Evolutionary conservation across 2,329 filamentous ascomycete genomes (phyloP).

Genomic region (Apiospora malaysiana): DNA sequence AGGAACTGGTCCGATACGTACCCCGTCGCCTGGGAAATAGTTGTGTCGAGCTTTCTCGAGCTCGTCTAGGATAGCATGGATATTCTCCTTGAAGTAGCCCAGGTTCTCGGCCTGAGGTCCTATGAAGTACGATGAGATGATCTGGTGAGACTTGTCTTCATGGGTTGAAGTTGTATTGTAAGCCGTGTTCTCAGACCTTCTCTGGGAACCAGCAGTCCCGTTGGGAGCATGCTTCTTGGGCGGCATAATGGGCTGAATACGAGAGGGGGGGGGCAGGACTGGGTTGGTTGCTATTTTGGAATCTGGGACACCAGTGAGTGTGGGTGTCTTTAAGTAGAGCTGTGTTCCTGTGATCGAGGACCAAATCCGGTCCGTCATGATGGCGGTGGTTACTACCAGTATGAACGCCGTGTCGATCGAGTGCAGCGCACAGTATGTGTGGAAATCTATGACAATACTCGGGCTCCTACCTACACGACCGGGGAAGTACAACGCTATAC

Average conservation of each 20-base stretch:
- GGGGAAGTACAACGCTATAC: neutral
- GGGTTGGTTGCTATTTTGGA: neutral
- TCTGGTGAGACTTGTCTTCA: conserved; percentile 36
- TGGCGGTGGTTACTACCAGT: neutral
- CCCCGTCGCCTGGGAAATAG: conserved; percentile 44
- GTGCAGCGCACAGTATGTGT: neutral
- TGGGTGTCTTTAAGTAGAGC: neutral
- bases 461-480: neutral
- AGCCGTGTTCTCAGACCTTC: conserved; percentile 20
- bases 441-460: neutral
- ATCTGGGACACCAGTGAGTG: neutral
- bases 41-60: conserved; percentile 40
- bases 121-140: conserved; percentile 49
- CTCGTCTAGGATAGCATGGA: conserved; percentile 46
- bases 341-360: neutral
- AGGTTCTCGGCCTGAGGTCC: conserved; percentile 50
- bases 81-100: conserved; percentile 45
- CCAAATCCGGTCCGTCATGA: neutral
- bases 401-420: neutral
- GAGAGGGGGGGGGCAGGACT: neutral
- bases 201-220: neutral
- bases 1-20: neutral
- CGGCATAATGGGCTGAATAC: neutral
- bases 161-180: conserved; percentile 24
- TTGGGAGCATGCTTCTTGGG: neutral